phyloP scores from a whole-genome alignment of 352 stramenopile genomes.

The Phytophthora europaea region DNA sequence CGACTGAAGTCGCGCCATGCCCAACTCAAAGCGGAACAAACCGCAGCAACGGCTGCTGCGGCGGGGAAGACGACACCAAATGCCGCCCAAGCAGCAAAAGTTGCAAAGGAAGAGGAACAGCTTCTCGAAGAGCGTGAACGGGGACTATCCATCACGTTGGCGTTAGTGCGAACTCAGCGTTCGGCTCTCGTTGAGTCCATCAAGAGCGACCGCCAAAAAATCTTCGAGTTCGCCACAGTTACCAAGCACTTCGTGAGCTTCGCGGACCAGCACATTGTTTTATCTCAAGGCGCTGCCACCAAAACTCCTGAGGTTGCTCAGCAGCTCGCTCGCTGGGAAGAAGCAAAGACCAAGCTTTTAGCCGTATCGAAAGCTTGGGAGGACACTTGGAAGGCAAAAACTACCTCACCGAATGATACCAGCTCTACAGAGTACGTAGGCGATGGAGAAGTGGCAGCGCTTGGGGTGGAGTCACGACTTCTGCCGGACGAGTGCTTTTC shows the following conservation, averaged over 20 bases:
- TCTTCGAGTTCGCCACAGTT: slow-evolving; percentile 70
- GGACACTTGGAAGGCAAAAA: slow-evolving; percentile 36
- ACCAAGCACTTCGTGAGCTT: slow-evolving; percentile 65
- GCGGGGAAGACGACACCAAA: slow-evolving; percentile 22
- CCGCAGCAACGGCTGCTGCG: slow-evolving; percentile 12
- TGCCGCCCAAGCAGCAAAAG: slow-evolving; percentile 24
- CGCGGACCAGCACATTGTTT: slow-evolving; percentile 46
- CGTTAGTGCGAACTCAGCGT: slow-evolving; percentile 73
- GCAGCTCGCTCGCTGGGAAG: slow-evolving; percentile 41
- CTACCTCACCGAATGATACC: slow-evolving; percentile 7
- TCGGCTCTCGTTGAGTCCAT: slow-evolving; percentile 61
- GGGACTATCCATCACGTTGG: slow-evolving; percentile 74
- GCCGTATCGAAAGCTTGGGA: slow-evolving; percentile 49
- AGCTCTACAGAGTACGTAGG: slow-evolving; percentile 42
- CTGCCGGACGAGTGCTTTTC: slow-evolving; percentile 69
- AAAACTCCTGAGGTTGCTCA: slow-evolving; percentile 21
- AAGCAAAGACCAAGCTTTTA: slow-evolving; percentile 44
- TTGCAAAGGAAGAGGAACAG: slow-evolving; percentile 67
- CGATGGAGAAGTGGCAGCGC: slow-evolving; percentile 54
- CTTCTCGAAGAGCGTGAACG: slow-evolving; percentile 85
- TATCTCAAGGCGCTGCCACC: slow-evolving; percentile 17
- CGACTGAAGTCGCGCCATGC: slow-evolving; percentile 62
- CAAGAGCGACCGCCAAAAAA: slow-evolving; percentile 68
- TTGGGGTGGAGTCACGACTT: slow-evolving; percentile 72
- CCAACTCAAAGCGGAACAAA: slow-evolving; percentile 48